Conservation (phyloP, 23 red algal genomes). For the Chondrus crispus region DNA sequence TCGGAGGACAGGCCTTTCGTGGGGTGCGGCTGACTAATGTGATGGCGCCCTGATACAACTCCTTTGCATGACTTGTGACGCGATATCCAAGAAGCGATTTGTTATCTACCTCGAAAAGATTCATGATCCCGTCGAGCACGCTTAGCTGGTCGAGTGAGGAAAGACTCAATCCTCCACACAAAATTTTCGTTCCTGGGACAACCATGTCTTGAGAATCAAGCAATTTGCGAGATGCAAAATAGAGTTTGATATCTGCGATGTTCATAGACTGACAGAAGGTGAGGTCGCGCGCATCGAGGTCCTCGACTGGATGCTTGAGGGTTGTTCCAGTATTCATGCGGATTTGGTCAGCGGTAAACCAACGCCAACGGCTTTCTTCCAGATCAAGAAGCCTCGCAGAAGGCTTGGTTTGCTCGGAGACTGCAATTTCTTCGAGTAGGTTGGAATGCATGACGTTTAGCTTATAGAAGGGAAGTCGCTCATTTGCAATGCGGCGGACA, state of each 20-base stretch:
- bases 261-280: slow-evolving; percentile 59
- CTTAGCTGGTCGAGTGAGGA: slow-evolving; percentile 27
- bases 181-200: neutral
- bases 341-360: neutral
- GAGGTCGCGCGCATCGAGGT: neutral
- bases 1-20: slow-evolving; percentile 2
- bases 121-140: slow-evolving; percentile 17
- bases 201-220: slow-evolving; percentile 1
- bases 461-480: neutral
- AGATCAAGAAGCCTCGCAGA: too few relatives aligned
- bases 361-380: too few relatives aligned
- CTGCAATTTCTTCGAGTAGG: too few relatives aligned
- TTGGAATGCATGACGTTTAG: too few relatives aligned
- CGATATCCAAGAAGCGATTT: slow-evolving; percentile 1
- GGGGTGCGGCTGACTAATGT: neutral
- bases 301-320: neutral
- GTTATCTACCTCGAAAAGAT: slow-evolving; percentile 31
- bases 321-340: slow-evolving; percentile 26
- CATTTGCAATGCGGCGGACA: neutral
- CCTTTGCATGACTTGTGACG: slow-evolving; percentile 20
- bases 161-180: slow-evolving; percentile 30
- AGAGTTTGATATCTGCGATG: neutral
- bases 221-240: neutral
- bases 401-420: too few relatives aligned
- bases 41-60: slow-evolving; percentile 22